These are phyloP conservation scores for Trichoderma sp. DNA, from an alignment of 2,329 filamentous ascomycete species.

Conservation along the genomic window DNA sequence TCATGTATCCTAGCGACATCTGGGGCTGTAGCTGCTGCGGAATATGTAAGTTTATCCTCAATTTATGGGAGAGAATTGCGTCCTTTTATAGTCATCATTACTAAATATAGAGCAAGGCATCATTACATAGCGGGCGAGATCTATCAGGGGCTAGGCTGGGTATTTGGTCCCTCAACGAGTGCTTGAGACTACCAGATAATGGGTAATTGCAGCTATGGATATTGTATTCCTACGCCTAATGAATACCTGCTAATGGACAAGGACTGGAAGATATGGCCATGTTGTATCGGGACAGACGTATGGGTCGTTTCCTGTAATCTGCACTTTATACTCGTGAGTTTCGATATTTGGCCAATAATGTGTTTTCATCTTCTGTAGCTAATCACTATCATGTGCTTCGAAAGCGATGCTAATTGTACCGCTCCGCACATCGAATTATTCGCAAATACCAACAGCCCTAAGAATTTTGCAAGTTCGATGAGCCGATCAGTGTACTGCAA, in stretches of 20 bases:
- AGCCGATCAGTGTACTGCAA: background rate
- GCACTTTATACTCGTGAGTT: background rate
- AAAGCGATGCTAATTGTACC: background rate
- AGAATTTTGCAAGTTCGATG: background rate
- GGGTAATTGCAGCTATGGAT: background rate
- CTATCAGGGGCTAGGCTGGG: background rate
- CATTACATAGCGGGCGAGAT: background rate
- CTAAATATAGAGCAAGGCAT: background rate
- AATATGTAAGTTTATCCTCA: background rate
- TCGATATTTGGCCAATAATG: background rate
- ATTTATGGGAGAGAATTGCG: background rate
- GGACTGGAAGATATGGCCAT: background rate
- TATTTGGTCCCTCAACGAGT: background rate
- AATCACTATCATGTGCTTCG: background rate
- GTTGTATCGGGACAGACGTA: background rate
- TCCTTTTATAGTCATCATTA: background rate
- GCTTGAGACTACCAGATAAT: background rate
- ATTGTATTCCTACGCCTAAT: background rate
- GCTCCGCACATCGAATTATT: background rate
- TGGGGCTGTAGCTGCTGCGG: background rate
- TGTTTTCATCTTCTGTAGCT: background rate
- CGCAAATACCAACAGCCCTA: background rate
- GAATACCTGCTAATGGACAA: background rate
- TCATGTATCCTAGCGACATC: background rate
- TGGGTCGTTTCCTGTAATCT: background rate